These are phyloP conservation scores for Microcera coccophila DNA, from an alignment of 2,329 filamentous ascomycete genomes.

Conservation along the genomic window DNA sequence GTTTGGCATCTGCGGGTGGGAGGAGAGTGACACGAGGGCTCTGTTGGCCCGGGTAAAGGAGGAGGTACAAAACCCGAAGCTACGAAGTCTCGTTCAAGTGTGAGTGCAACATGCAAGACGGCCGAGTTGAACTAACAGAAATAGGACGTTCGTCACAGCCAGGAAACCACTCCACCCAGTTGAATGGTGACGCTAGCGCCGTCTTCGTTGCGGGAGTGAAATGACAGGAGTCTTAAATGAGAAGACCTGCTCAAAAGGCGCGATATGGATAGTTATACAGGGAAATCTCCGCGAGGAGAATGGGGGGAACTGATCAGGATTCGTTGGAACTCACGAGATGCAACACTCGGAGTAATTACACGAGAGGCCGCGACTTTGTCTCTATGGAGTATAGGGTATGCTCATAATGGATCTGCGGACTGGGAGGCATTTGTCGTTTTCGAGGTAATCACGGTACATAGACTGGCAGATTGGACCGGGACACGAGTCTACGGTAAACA, in stretches of 20 bases:
- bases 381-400: no score
- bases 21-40: slow-evolving; percentile 29
- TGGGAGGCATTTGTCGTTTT: no score
- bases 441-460: no score
- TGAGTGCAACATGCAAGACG: slow-evolving; percentile 18
- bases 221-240: no score
- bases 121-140: not conserved
- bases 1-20: slow-evolving; percentile 31
- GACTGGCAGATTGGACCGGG: no score
- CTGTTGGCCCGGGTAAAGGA: slow-evolving; percentile 30
- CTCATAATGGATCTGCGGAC: no score
- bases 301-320: not conserved
- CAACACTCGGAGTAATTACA: no score
- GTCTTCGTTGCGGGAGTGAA: no score
- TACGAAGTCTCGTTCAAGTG: slow-evolving; percentile 31
- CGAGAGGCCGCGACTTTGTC: no score
- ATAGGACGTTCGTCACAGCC: slow-evolving; percentile 32
- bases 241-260: no score
- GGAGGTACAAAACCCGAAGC: slow-evolving; percentile 29
- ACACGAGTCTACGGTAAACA: no score
- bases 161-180: slow-evolving; percentile 29
- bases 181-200: no score
- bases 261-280: not conserved
- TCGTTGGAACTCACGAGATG: not conserved
- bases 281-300: not conserved